Evolutionary conservation across 169 alveolate genomes (phyloP), one percentile per base, ranked within the genome.

Genomic region (Cryptosporidium ryanae): DNA sequence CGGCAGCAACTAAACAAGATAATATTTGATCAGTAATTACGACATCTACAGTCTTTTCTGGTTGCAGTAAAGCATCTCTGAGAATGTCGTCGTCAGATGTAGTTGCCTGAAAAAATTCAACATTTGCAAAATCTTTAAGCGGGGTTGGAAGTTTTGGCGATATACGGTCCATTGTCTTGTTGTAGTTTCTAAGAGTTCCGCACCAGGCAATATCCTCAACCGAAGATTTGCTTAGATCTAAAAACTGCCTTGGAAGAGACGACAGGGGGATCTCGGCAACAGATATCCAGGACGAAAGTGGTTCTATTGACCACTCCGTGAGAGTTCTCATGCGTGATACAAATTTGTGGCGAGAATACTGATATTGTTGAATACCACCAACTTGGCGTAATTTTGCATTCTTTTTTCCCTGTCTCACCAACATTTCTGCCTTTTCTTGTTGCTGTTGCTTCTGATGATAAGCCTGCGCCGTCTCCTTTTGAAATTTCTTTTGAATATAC

Each of bases 241-340:
- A 84, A 49, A 89, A 90, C 83, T 94, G 94, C 84, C 93, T 95
- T 68, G 94, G 94, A n/a, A 95, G 90, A 71, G 91, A 93, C 68
- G 92, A 91, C 68, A 95, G 93, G 55, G 96, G 96, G 27, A 94
- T 87, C 84, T 94, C 97, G n/a, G 93, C 94, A 34, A 94, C 94
- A 10, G 95, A 93, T 64, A 90, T 81, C 98, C 98, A 95, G 17
- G 91, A 84, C 21, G 96, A 95, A n/a, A 95, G 92, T 13, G 98
- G 98, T 65, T 95, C 97, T 32, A 94, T 94, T 70, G 96, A 93
- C 98, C 98, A 95, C 90, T 95, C 98, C 18, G 95, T 93, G 83
- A 95, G 93, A 1, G 96, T 92, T 64, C 95, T 55, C 87, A 76
- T 76, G 10, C 87, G 70, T 38, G 87, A 76, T 10, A 76, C 87